These are phyloP conservation scores for Hondaea fermentalgiana DNA, from an alignment of 108 stramenopile genomes.

Conservation along the genomic window DNA sequence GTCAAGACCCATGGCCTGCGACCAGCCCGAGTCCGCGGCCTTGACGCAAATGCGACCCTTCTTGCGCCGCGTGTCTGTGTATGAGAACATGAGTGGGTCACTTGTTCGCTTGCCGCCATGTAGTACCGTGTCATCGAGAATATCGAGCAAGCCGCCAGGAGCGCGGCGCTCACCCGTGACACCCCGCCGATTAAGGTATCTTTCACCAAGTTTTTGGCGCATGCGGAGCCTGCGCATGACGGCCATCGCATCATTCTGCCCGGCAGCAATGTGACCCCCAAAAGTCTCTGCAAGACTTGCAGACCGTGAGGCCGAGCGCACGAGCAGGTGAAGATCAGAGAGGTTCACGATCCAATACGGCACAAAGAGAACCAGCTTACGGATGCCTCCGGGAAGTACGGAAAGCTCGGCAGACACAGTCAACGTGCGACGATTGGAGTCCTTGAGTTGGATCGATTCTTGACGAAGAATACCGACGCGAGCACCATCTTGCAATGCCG, in stretches of 20 bases:
- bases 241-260: slow-evolving; percentile 12
- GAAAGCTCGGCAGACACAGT: background rate
- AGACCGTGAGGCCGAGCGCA: background rate
- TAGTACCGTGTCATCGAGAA: background rate
- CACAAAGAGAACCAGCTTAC: background rate
- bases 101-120: background rate
- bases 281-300: background rate
- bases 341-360: background rate
- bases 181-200: background rate
- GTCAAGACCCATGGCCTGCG: slow-evolving; percentile 15
- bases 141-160: background rate
- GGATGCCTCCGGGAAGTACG: background rate
- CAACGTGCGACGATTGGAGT: background rate
- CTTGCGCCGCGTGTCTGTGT: slow-evolving; percentile 2
- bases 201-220: slow-evolving; percentile 11
- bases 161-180: background rate
- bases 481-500: background rate
- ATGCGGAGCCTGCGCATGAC: background rate
- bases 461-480: background rate
- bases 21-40: background rate
- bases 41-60: slow-evolving; percentile 2
- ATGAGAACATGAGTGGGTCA: background rate
- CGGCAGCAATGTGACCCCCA: slow-evolving; percentile 9
- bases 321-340: background rate
- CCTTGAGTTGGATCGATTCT: background rate